Evolutionary conservation across 2,329 filamentous ascomycete species (phyloP), one percentile per base, ranked within the genome.

Genomic region (Colletotrichum ledebouriae): DNA sequence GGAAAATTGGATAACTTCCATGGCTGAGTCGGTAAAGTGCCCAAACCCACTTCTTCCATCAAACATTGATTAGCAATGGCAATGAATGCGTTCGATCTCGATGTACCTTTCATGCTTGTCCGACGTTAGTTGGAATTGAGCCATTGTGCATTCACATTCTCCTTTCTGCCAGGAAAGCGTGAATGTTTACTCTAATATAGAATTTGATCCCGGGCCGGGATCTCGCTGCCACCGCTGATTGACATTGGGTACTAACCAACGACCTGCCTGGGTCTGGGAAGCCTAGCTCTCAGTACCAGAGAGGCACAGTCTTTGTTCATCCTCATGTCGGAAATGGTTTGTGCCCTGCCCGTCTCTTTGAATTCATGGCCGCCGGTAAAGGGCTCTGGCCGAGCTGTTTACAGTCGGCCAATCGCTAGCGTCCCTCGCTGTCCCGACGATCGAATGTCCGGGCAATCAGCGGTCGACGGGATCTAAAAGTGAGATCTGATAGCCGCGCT

Each of bases 401-500:
- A 39, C 37, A 11, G 37, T 15, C 9, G 37, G 37, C 11, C 12
- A 4, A 12, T 53, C 49, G 49, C 22, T 29, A 33, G 34, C 25
- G 25, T 37, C 11, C 20, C 47, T 52, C 20, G 15, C 49, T 13
- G 33, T 42, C 39, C 57, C 44, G 33, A 56, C 22, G 20, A 49
- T 62, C 42, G 58, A 49, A 47, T 20, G 50, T 61, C 56, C 49
- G n/a, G 42, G 22, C 17, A 44, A 17, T 46, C 29, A 33, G 33
- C 46, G 25, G 41, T 22, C 22, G 49, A 52, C 63, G 58, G 59
- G 58, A 49, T 47, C 41, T 50, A 17, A 12, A 56, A 56, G 11
- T 67, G 63, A 62, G 57, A 61, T 62, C 22, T 62, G 56, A 59
- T 59, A 49, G 25, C 57, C 33, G 42, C 42, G 33, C 22, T 42